phyloP scores from a whole-genome alignment of 2,329 filamentous ascomycete genomes.

The Scedosporium minutisporum region DNA sequence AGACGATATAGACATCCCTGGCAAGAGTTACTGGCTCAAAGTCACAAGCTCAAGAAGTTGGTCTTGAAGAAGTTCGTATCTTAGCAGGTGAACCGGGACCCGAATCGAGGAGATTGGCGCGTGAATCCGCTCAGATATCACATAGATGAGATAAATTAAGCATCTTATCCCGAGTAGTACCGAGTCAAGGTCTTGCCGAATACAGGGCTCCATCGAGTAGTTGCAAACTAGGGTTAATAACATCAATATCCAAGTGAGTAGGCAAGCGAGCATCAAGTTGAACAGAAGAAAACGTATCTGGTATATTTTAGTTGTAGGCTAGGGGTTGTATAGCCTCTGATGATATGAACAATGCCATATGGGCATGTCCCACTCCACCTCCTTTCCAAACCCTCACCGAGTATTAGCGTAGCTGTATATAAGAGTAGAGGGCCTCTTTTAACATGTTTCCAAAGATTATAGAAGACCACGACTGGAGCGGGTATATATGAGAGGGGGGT shows the following conservation, averaged over 20 bases:
- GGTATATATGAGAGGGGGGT: background rate
- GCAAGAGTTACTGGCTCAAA: too few species aligned
- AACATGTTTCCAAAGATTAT: background rate
- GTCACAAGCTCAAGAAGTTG: too few species aligned
- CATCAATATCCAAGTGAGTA: too few species aligned
- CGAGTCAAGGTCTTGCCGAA: too few species aligned
- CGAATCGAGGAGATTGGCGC: too few species aligned
- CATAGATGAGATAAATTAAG: too few species aligned
- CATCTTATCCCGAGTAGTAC: too few species aligned
- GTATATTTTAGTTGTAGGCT: slow-evolving; percentile 2
- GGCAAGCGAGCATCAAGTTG: background rate
- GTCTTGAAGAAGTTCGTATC: too few species aligned
- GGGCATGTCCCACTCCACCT: background rate
- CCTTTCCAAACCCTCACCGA: background rate
- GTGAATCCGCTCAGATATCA: too few species aligned
- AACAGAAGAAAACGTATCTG: slow-evolving; percentile 7
- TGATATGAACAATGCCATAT: background rate
- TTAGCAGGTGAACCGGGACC: too few species aligned
- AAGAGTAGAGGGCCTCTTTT: background rate
- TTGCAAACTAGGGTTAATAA: background rate
- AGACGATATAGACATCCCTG: too few species aligned
- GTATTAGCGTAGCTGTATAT: background rate
- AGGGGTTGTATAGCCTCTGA: background rate
- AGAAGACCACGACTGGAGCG: background rate
- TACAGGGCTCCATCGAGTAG: too few species aligned